Evolutionary conservation across 2,329 filamentous ascomycete genomes (phyloP).

Genomic region (Phialocephala subalpina): DNA sequence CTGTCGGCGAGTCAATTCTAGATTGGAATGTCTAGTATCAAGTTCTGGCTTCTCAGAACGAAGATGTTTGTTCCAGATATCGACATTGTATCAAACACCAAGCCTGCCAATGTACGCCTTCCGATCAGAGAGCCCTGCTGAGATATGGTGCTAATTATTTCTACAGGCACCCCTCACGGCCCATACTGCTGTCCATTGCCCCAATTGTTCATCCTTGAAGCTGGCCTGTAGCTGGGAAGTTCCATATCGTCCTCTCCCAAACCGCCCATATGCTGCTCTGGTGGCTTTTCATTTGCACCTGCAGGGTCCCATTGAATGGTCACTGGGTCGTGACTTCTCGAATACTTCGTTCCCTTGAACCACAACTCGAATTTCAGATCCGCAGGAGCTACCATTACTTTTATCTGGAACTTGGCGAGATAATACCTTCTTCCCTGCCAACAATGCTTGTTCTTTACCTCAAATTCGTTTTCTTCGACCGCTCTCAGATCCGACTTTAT

Average conservation of each 20-base stretch:
- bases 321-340: slow-evolving; percentile 14
- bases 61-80: no score
- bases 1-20: no score
- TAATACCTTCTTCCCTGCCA: slow-evolving; percentile 49
- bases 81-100: no score
- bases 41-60: no score
- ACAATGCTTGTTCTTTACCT: slow-evolving; percentile 49
- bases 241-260: background rate
- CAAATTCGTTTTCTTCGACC: slow-evolving; percentile 49
- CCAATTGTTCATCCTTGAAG: background rate
- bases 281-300: slow-evolving; percentile 1
- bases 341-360: slow-evolving; percentile 49
- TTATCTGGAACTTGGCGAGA: slow-evolving; percentile 55
- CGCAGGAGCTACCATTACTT: slow-evolving; percentile 62
- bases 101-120: background rate
- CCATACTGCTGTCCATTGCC: background rate
- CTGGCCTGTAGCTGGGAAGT: background rate
- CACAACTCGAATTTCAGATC: slow-evolving; percentile 58
- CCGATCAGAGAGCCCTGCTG: background rate
- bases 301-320: slow-evolving; percentile 7
- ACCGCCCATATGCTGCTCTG: background rate
- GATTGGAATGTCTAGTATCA: no score
- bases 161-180: background rate
- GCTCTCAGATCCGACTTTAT: slow-evolving; percentile 52
- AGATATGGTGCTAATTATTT: background rate